Conservation (phyloP, 306 rosid species). For the barrel medic (Medicago truncatula) region DNA sequence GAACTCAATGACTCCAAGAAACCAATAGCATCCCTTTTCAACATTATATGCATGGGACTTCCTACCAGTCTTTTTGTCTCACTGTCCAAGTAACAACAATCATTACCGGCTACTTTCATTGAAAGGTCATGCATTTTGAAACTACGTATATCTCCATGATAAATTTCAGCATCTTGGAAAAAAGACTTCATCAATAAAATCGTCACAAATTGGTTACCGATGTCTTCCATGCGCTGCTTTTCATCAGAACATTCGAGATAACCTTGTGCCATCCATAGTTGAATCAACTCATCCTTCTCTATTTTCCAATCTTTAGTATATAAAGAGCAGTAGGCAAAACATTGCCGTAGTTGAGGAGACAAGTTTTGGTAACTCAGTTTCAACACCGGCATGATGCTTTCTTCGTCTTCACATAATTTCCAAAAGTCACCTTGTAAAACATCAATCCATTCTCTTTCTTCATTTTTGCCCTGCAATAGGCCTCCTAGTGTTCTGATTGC, state of each 20-base stretch:
- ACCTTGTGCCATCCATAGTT: neutral
- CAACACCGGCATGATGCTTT: neutral
- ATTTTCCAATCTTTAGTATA: neutral
- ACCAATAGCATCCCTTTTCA: neutral
- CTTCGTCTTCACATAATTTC: neutral
- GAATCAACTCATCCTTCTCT: neutral
- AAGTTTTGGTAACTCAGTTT: conserved; percentile 1
- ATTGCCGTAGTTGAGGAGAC: neutral
- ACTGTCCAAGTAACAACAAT: neutral
- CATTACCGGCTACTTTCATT: neutral
- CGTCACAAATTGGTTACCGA: neutral
- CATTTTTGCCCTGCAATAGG: neutral
- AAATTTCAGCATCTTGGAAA: neutral
- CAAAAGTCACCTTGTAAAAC: neutral
- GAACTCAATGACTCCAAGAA: neutral
- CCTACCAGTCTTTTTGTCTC: neutral
- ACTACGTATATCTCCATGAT: neutral
- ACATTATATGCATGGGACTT: neutral
- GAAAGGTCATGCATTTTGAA: neutral
- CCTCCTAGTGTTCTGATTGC: neutral
- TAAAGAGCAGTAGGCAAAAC: neutral
- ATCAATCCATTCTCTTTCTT: neutral
- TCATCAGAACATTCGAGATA: neutral
- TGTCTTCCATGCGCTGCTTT: neutral
- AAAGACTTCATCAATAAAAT: neutral